These are phyloP conservation scores for Amanita jacksonii DNA, from an alignment of 768 basidiomycete genomes.

Conservation along the genomic window DNA sequence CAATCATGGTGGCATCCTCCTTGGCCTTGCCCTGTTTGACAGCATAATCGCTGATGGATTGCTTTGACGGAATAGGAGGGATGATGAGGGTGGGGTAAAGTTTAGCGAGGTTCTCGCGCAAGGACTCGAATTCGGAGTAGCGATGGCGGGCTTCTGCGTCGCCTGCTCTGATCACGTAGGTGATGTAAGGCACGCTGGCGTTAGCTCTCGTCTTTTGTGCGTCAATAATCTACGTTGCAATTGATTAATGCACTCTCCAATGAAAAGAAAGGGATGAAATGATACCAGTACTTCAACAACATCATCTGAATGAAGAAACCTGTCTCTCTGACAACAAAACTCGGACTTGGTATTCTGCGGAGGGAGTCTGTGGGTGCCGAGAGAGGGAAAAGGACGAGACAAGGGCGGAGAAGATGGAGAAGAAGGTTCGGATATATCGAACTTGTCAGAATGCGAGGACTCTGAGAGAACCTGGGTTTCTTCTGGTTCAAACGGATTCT, in stretches of 20 bases:
- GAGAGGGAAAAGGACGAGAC: conserved; percentile 45
- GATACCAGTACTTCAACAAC: conserved; percentile 78
- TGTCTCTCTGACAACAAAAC: conserved; percentile 70
- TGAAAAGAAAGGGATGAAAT: background rate
- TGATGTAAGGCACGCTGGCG: conserved; percentile 85
- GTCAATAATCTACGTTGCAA: conserved; percentile 96
- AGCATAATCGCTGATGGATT: conserved; percentile 92
- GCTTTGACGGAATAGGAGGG: conserved; percentile 96
- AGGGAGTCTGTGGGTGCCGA: conserved; percentile 43
- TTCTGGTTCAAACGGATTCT: too few relatives aligned
- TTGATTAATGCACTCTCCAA: too few relatives aligned
- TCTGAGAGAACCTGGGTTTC: too few relatives aligned
- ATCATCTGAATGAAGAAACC: conserved; percentile 72
- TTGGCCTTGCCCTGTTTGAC: conserved; percentile 95
- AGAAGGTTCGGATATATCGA: conserved; percentile 53
- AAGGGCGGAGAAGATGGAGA: conserved; percentile 45
- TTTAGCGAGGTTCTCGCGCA: conserved; percentile 72
- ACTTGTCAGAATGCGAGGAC: too few relatives aligned
- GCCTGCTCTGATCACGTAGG: conserved; percentile 86
- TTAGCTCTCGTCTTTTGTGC: conserved; percentile 91
- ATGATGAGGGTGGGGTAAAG: conserved; percentile 95
- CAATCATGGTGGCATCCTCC: conserved; percentile 89
- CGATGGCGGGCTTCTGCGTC: conserved; percentile 78
- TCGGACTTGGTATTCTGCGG: conserved; percentile 57
- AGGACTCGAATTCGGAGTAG: conserved; percentile 96